Percentiles rank a stretch among this genome's conserved stretches.
These are phyloP conservation scores for Ecytonucleospora hepatopenaei DNA, from an alignment of 371 early-diverging fungal species.

Conservation along the genomic window DNA sequence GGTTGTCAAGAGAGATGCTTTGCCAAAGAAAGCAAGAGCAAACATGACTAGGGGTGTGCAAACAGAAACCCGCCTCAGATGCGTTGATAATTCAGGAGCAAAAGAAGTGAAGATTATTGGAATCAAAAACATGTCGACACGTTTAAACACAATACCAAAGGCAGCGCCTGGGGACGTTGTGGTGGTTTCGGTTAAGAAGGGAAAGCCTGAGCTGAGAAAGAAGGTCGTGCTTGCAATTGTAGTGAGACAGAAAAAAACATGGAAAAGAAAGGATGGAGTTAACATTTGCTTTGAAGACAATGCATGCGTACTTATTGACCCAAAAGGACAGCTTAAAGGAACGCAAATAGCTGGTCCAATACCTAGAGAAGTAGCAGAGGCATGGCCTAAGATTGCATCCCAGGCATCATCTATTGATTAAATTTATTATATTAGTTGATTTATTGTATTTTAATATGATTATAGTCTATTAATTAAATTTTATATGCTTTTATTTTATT, in stretches of 20 bases:
- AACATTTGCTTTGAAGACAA: constrained; percentile 93
- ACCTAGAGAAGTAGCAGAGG: constrained; percentile 98
- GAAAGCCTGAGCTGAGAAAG: constrained; percentile 99
- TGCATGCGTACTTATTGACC: constrained; percentile 88
- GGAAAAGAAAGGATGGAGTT: constrained; percentile 96
- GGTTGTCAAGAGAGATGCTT: constrained; percentile 17
- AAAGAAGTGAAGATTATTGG: constrained; percentile 97
- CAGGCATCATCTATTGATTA: constrained; percentile 57
- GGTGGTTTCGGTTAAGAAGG: constrained; percentile 97
- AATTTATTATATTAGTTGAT: neutral
- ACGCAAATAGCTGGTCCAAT: constrained; percentile 98
- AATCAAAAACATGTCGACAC: constrained; percentile 83
- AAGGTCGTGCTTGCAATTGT: constrained; percentile 98
- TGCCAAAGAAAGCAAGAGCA: constrained; percentile 25
- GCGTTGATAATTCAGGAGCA: constrained; percentile 99
- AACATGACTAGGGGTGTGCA: constrained; percentile 97
- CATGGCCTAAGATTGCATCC: constrained; percentile 99
- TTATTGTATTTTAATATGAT: neutral
- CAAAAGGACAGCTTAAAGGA: constrained; percentile 99
- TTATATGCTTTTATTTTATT: neutral
- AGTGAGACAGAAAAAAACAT: constrained; percentile 95
- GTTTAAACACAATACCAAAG: constrained; percentile 91
- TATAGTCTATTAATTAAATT: no score
- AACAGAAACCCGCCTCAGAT: constrained; percentile 95
- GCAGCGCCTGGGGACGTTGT: constrained; percentile 99